Conservation (phyloP, 2,329 filamentous ascomycete species). For the Scedosporium apiospermum region DNA sequence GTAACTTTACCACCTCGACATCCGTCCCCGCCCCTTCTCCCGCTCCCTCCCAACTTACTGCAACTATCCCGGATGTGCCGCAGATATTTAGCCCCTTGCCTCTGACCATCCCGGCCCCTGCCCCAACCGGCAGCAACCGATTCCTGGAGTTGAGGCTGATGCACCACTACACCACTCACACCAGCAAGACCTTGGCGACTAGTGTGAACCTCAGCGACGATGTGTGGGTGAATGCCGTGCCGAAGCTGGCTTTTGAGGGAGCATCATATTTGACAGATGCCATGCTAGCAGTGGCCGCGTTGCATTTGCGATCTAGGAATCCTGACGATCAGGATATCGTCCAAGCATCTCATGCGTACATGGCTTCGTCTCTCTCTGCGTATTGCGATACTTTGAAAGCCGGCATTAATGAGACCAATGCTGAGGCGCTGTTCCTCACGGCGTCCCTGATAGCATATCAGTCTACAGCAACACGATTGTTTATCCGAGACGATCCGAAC, state of each 20-base stretch:
- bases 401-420: slow-evolving; percentile 49
- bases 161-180: slow-evolving; percentile 54
- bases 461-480: slow-evolving; percentile 52
- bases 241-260: slow-evolving; percentile 50
- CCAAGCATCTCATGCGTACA: slow-evolving; percentile 54
- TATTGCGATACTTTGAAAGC: slow-evolving; percentile 47
- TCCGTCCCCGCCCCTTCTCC: slow-evolving; percentile 12
- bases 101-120: slow-evolving; percentile 18
- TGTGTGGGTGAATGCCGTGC: slow-evolving; percentile 52
- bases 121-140: slow-evolving; percentile 22
- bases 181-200: slow-evolving; percentile 49
- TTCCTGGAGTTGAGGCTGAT: slow-evolving; percentile 53
- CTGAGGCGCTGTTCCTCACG: slow-evolving; percentile 54
- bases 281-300: slow-evolving; percentile 53
- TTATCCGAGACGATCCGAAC: slow-evolving; percentile 42
- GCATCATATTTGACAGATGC: slow-evolving; percentile 52
- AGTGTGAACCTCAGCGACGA: slow-evolving; percentile 40
- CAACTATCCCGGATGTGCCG: background rate
- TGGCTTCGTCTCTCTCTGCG: slow-evolving; percentile 51
- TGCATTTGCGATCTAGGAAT: slow-evolving; percentile 47
- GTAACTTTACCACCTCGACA: slow-evolving; percentile 13
- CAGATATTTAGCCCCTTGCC: slow-evolving; percentile 15
- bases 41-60: background rate
- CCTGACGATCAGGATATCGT: slow-evolving; percentile 52
- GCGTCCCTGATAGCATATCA: slow-evolving; percentile 58